Conservation (phyloP, 805 yeast species). For the Cyberlindnera americana region DNA sequence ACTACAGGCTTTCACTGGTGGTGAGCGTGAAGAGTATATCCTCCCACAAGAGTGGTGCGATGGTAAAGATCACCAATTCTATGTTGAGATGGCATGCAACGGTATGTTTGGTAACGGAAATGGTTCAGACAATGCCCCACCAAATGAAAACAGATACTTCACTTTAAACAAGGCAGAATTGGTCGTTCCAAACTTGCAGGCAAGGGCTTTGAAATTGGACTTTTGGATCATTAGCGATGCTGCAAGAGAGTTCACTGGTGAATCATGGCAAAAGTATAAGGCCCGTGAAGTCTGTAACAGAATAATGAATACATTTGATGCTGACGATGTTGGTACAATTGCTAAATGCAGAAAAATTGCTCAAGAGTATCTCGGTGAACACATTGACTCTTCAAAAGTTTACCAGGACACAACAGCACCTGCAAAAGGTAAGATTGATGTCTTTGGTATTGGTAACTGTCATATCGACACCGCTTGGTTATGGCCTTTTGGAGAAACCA, state of each 20-base stretch:
- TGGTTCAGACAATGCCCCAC: constrained; percentile 59
- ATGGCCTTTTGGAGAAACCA: constrained; percentile 99
- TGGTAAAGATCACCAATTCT: constrained; percentile 58
- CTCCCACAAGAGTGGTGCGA: constrained; percentile 56
- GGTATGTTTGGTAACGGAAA: constrained; percentile 85
- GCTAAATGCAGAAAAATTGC: constrained; percentile 65
- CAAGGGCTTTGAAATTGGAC: constrained; percentile 73
- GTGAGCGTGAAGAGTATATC: constrained; percentile 71
- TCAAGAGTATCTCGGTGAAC: constrained; percentile 56
- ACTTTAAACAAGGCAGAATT: constrained; percentile 67
- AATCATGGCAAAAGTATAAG: constrained; percentile 76
- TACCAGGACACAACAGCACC: constrained; percentile 39
- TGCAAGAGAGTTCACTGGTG: constrained; percentile 76
- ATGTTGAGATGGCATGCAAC: constrained; percentile 87
- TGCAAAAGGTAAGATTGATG: constrained; percentile 44
- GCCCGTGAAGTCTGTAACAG: constrained; percentile 78
- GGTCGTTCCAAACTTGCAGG: constrained; percentile 75
- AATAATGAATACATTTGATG: constrained; percentile 83
- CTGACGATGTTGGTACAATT: constrained; percentile 55
- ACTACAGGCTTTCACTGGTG: constrained; percentile 81
- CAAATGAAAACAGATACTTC: constrained; percentile 71
- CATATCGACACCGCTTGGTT: constrained; percentile 98
- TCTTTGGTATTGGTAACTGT: constrained; percentile 88
- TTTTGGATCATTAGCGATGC: constrained; percentile 90
- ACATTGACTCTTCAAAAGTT: constrained; percentile 64